These are phyloP conservation scores for Boehmeria nivea DNA, from an alignment of 306 rosid genomes.

Conservation along the genomic window DNA sequence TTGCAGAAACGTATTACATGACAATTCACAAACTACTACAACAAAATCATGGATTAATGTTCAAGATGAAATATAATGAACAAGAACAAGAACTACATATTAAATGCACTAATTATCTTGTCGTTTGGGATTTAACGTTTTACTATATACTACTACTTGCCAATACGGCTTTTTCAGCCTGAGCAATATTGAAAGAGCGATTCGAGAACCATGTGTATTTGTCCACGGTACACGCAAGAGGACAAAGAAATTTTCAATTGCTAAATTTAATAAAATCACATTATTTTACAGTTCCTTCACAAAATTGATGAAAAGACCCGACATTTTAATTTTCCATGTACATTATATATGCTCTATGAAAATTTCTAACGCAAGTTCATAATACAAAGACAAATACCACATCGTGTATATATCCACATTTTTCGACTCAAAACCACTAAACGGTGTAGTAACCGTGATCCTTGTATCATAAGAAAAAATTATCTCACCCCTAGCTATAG, in stretches of 20 bases:
- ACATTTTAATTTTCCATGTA: too few species aligned
- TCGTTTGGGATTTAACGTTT: conserved; percentile 12
- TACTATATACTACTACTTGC: conserved; percentile 3
- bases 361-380: too few species aligned
- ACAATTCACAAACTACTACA: neutral
- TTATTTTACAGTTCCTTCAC: too few species aligned
- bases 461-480: too few species aligned
- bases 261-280: too few species aligned
- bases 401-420: too few species aligned
- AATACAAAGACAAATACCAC: too few species aligned
- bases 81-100: neutral
- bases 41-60: conserved; percentile 17
- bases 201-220: neutral
- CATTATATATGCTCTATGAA: too few species aligned
- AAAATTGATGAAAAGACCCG: too few species aligned
- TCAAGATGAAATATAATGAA: neutral
- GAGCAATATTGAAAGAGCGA: conserved; percentile 4
- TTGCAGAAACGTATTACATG: neutral
- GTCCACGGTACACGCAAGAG: neutral
- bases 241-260: neutral
- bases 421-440: too few species aligned
- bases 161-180: neutral
- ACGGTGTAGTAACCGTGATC: too few species aligned
- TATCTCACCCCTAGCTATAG: too few species aligned
- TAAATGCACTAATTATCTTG: neutral